These are phyloP conservation scores for Prunella vulgaris DNA, from an alignment of 257 asterid genomes.

Conservation along the genomic window DNA sequence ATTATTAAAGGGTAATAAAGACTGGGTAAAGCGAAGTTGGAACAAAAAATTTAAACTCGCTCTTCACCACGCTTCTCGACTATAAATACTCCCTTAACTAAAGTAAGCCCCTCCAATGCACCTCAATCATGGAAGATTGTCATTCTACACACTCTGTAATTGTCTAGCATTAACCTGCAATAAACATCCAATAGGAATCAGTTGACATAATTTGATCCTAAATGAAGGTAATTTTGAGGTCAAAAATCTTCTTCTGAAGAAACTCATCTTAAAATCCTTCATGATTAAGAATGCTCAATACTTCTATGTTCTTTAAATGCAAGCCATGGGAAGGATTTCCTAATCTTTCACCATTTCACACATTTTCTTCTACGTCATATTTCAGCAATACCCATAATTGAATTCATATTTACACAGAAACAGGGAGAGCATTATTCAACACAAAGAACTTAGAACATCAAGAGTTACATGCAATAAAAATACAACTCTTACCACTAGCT, in stretches of 20 bases:
- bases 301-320: too few relatives aligned
- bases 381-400: too few relatives aligned
- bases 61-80: too few relatives aligned
- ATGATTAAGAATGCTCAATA: too few relatives aligned
- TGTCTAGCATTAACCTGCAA: not conserved
- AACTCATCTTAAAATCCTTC: constrained; percentile 34
- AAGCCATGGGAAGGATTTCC: too few relatives aligned
- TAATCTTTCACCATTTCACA: not conserved
- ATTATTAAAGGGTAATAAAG: too few relatives aligned
- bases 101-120: too few relatives aligned
- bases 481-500: not conserved
- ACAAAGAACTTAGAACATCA: not conserved
- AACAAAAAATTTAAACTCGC: too few relatives aligned
- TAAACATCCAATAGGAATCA: not conserved
- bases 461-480: not conserved
- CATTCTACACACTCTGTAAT: not conserved
- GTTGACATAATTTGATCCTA: not conserved
- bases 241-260: not conserved
- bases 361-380: not conserved
- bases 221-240: not conserved
- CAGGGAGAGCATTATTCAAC: not conserved
- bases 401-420: not conserved
- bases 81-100: too few relatives aligned
- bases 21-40: not conserved
- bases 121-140: not conserved